These are phyloP conservation scores for Parathielavia hyrcaniae DNA, from an alignment of 495 filamentous ascomycete species.

Conservation along the genomic window DNA sequence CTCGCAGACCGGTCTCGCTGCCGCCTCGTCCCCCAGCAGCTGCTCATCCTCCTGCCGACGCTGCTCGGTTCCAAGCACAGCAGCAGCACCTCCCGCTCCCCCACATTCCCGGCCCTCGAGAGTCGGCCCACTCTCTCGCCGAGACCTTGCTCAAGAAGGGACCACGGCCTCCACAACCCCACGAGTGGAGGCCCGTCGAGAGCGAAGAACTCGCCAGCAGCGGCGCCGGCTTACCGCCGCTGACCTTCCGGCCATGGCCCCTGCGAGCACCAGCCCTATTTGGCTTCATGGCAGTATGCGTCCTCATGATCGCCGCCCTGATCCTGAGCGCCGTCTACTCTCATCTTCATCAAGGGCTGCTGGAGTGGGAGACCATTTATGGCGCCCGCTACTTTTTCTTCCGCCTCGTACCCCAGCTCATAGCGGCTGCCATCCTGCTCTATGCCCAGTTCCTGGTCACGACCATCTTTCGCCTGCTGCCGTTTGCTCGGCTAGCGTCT, in stretches of 20 bases:
- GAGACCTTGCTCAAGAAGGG: constrained; percentile 25
- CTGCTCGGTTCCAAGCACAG: background rate
- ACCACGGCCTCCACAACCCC: constrained; percentile 21
- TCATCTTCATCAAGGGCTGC: constrained; percentile 54
- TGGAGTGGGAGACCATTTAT: constrained; percentile 57
- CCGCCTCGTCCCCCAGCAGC: background rate
- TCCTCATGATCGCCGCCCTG: constrained; percentile 66
- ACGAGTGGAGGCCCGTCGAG: constrained; percentile 30
- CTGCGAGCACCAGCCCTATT: constrained; percentile 58
- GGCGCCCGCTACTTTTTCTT: constrained; percentile 78
- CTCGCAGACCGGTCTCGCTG: background rate
- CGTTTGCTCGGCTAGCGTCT: constrained; percentile 69
- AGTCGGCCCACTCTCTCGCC: constrained; percentile 31
- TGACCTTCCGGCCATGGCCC: constrained; percentile 60
- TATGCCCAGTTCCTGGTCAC: constrained; percentile 68
- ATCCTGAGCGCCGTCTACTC: constrained; percentile 72
- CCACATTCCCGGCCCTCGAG: constrained; percentile 14
- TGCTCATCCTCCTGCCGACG: constrained; percentile 2
- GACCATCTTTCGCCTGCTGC: constrained; percentile 69
- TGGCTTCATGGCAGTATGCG: constrained; percentile 51
- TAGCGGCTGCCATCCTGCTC: constrained; percentile 66
- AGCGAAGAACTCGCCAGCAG: constrained; percentile 18
- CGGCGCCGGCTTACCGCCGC: constrained; percentile 36
- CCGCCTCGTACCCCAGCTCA: constrained; percentile 70
- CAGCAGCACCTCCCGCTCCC: constrained; percentile 10